These are phyloP conservation scores for Bryoglossum gracile DNA, from an alignment of 495 filamentous ascomycete species.

Conservation along the genomic window DNA sequence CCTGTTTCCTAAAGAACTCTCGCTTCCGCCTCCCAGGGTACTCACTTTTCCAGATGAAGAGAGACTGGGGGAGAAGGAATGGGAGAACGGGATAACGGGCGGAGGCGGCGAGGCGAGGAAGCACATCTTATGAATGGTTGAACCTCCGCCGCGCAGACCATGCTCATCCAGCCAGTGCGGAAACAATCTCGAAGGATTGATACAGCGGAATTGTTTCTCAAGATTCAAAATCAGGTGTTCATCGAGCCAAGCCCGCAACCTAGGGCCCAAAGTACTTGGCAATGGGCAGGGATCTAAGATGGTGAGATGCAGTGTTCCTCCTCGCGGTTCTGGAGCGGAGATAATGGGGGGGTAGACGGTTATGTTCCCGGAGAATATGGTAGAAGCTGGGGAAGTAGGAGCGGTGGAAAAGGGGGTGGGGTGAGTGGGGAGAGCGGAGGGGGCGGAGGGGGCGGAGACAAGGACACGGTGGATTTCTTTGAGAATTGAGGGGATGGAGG, in stretches of 20 bases:
- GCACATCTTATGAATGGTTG: background rate
- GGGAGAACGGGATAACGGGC: background rate
- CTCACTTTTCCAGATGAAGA: no score
- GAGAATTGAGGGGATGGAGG: slow-evolving; percentile 20
- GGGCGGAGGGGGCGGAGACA: background rate
- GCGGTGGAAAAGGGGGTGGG: slow-evolving; percentile 1
- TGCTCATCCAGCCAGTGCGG: slow-evolving; percentile 35
- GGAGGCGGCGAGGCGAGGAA: slow-evolving; percentile 5
- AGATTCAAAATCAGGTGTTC: slow-evolving; percentile 38
- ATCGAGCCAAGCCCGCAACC: slow-evolving; percentile 39
- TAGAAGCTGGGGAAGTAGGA: background rate
- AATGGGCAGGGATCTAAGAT: slow-evolving; percentile 40
- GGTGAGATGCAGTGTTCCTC: slow-evolving; percentile 15
- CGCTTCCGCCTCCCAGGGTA: no score
- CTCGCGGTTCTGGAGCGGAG: slow-evolving; percentile 12
- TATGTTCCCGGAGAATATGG: background rate
- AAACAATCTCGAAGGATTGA: slow-evolving; percentile 34
- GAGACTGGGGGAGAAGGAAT: no score
- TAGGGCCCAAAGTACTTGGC: slow-evolving; percentile 34
- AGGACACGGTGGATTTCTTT: slow-evolving; percentile 23
- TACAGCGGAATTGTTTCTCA: slow-evolving; percentile 36
- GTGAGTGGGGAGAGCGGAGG: background rate
- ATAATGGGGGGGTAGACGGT: background rate
- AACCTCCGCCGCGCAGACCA: slow-evolving; percentile 19
- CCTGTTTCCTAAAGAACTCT: no score